A percentile compares a stretch with the other conserved stretches of the same genome.
These are phyloP conservation scores for Volvox africanus DNA, from an alignment of 139 green algal genomes.

Conservation along the genomic window DNA sequence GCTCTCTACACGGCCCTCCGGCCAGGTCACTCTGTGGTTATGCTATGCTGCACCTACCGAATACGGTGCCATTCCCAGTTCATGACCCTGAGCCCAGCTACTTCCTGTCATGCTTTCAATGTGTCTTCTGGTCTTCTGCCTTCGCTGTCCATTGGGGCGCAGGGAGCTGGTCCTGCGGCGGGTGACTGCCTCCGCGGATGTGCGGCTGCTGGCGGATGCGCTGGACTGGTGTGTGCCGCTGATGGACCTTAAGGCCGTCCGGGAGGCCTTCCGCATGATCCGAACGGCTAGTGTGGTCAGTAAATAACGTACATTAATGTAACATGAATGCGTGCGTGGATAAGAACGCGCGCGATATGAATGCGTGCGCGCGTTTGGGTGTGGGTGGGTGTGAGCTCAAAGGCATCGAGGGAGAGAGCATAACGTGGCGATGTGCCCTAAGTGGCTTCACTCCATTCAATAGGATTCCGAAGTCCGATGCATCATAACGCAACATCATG, in stretches of 20 bases:
- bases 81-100: background rate
- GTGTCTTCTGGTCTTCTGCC: background rate
- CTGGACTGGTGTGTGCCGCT: conserved; percentile 40
- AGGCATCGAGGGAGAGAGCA: background rate
- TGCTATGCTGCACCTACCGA: background rate
- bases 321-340: background rate
- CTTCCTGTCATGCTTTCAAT: background rate
- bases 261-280: conserved; percentile 36
- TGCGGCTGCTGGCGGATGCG: conserved; percentile 23
- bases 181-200: background rate
- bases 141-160: background rate
- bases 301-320: background rate
- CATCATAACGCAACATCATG: no score
- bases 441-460: background rate
- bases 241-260: conserved; percentile 14
- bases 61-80: background rate
- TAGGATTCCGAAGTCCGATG: no score
- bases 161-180: background rate
- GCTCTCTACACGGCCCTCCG: no score
- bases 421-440: background rate
- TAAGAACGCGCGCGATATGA: background rate
- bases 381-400: background rate
- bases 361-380: background rate
- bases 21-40: background rate
- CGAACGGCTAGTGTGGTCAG: background rate